Percentiles rank a stretch among this genome's conserved stretches.
phyloP scores from a whole-genome alignment of 805 yeast species.

The Candida boleticola region DNA sequence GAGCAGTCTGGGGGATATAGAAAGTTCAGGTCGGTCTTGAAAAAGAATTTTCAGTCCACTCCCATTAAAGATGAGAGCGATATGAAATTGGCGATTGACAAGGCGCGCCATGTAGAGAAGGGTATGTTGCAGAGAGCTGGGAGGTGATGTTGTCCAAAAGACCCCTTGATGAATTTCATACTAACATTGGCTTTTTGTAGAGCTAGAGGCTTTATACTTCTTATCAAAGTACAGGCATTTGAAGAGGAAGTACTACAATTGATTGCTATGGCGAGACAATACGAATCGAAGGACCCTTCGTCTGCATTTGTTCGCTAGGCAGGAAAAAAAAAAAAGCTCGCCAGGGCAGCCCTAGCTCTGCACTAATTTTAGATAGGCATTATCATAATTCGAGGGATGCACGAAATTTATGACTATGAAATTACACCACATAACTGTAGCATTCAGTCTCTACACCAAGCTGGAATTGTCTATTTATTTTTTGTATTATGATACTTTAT shows the following conservation, averaged over 20 bases:
- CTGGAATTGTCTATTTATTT: no score
- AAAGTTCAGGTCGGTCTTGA: constrained; percentile 19
- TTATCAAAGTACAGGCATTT: constrained; percentile 29
- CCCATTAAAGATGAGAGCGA: constrained; percentile 13
- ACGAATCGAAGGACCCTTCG: no score
- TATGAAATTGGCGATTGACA: constrained; percentile 21
- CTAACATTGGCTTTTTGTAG: constrained; percentile 15
- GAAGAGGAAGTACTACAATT: constrained; percentile 17
- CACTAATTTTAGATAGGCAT: no score
- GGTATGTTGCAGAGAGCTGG: constrained; percentile 14
- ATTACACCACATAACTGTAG: no score
- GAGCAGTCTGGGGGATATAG: constrained; percentile 26
- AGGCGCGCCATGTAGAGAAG: constrained; percentile 27
- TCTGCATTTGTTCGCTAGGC: no score
- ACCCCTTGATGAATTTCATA: constrained; percentile 3
- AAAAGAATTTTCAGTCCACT: constrained; percentile 18
- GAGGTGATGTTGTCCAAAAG: no score
- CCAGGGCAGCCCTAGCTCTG: no score
- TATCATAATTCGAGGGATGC: no score
- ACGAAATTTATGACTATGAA: no score
- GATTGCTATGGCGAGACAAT: no score
- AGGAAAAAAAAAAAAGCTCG: neutral
- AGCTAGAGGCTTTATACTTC: constrained; percentile 33
- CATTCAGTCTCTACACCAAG: no score
- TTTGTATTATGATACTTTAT: no score